Evolutionary conservation across 306 rosid genomes (phyloP).

Genomic region (Quercus agrifolia): DNA sequence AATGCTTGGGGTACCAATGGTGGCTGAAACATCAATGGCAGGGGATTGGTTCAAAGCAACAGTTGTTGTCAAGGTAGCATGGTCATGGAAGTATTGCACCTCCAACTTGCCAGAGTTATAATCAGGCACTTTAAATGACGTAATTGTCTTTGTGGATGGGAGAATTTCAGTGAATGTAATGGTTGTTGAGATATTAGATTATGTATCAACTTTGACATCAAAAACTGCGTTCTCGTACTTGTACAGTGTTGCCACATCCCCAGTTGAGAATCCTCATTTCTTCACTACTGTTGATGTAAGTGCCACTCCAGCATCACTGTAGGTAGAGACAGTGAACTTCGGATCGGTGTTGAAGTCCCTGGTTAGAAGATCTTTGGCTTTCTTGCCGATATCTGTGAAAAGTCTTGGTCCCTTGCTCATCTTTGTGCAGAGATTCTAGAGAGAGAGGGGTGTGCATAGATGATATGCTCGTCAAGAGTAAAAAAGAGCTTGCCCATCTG

Average conservation of each 20-base stretch:
- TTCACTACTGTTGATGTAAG: conserved; percentile 64
- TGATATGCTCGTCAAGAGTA: too few relatives aligned
- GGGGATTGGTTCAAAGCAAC: conserved; percentile 69
- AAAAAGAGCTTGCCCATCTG: too few relatives aligned
- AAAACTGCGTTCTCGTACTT: conserved; percentile 69
- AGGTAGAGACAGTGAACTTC: conserved; percentile 68
- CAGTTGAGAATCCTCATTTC: conserved; percentile 83
- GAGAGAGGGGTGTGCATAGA: neutral
- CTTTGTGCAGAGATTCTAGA: conserved; percentile 21
- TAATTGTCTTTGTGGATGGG: conserved; percentile 87
- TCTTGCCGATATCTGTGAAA: conserved; percentile 86
- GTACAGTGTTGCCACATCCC: conserved; percentile 74
- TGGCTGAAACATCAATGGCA: conserved; percentile 65
- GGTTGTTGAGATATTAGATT: conserved; percentile 61
- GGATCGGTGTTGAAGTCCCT: conserved; percentile 78
- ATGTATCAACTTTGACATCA: conserved; percentile 87
- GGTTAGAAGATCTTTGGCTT: conserved; percentile 85
- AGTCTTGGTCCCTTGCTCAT: conserved; percentile 92
- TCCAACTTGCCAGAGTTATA: conserved; percentile 90
- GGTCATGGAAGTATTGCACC: conserved; percentile 91
- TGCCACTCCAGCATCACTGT: conserved; percentile 44
- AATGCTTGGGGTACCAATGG: conserved; percentile 73
- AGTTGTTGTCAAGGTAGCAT: conserved; percentile 65
- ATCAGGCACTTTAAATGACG: conserved; percentile 78
- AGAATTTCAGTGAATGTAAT: conserved; percentile 65